Evolutionary conservation across 306 rosid species (phyloP).

Genomic region (Trifolium subterraneum): DNA sequence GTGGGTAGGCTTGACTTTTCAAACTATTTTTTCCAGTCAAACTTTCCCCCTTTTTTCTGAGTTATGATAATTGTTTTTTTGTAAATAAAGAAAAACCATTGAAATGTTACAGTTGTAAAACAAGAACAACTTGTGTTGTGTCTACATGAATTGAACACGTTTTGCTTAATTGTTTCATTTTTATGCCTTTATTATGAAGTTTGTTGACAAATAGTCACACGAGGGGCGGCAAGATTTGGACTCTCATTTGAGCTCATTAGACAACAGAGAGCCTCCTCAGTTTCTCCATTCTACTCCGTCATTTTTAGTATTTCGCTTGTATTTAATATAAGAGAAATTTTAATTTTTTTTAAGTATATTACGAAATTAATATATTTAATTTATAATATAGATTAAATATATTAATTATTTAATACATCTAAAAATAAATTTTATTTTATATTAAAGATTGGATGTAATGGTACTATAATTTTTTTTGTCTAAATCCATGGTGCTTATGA

Average conservation of each 20-base stretch:
- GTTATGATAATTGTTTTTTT: not conserved
- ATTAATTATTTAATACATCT: no score
- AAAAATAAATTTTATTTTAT: no score
- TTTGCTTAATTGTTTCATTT: constrained; percentile 18
- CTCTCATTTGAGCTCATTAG: not conserved
- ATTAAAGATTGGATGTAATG: no score
- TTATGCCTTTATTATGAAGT: constrained; percentile 11
- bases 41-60: not conserved
- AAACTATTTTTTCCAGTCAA: not conserved
- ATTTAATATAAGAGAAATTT: no score
- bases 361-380: no score
- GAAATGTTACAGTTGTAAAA: constrained; percentile 10
- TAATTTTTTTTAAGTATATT: no score
- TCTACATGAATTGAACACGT: constrained; percentile 74
- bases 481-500: no score
- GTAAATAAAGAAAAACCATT: not conserved
- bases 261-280: not conserved
- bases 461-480: no score
- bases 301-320: no score
- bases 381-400: no score
- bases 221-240: constrained; percentile 37
- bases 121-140: constrained; percentile 36
- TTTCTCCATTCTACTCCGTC: no score
- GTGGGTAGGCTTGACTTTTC: not conserved
- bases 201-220: constrained; percentile 21